Base-by-base conservation (phyloP, 2,329 filamentous ascomycete genomes). In the Elsinoe perseae region DNA sequence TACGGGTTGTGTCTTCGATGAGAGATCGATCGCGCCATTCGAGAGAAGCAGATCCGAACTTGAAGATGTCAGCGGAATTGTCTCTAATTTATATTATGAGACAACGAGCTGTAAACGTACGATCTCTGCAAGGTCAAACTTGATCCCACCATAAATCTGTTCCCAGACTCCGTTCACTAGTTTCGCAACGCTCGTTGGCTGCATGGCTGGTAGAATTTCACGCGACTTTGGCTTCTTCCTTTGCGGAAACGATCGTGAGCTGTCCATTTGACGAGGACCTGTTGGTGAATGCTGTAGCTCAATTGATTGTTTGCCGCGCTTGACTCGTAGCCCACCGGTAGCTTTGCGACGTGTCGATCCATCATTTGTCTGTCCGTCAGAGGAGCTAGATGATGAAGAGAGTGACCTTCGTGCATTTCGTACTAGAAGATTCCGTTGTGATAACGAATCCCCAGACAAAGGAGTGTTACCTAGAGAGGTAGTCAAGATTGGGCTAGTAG, bases 101-200 rank as follows among this genome's bases (percentile, higher is more conserved):
- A 12, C n/a, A 34, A n/a, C 20, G 14, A 9, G 4, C 7, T 34
- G 14, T 21, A 6, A 63, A 61, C 46, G 60, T 60, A 23, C 62
- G 64, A 52, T 66, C 64, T n/a, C 60, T 68, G 66, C 65, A 65
- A 69, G 54, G 59, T 75, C 72, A 10, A 75, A 60, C 36, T 67
- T 69, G 43, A 73, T 65, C n/a, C 68, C 69, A 14, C 71, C 69
- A 60, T 73, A 75, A 1, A 79, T 65, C 56, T 75, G 74, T 53
- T 77, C 72, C 75, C 75, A 79, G 14, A 78, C 76, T 3, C 76
- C 75, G 20, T 70, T 68, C 44, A 78, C 72, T 42, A 78, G 67
- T 58, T 77, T 78, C 58, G 77, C 73, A 14, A 75, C 62, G 3
- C 72, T 76, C 0, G 75, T 76, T 1, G 75, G 75, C 56, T 76